Evolutionary conservation across 352 stramenopile genomes (phyloP), one percentile per base, ranked within the genome.

Genomic region (Thalassiosira oceanica): DNA sequence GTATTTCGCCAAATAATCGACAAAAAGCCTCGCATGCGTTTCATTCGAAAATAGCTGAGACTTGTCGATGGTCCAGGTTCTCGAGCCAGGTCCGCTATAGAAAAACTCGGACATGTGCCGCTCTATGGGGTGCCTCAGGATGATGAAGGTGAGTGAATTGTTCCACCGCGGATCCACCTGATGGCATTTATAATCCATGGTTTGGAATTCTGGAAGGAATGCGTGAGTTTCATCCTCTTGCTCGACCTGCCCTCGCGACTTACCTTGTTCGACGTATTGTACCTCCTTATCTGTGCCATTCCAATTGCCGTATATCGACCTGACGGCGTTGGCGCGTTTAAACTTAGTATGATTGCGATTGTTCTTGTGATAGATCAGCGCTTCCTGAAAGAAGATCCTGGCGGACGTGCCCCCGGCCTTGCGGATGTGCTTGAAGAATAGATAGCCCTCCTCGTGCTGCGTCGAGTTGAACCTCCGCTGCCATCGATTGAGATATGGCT

Each of bases 91-190:
- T 8, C 57, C 49, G 28, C 13, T 43, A 15, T 53, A 76, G 51
- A 76, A 76, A 45, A 65, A 76, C 45, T 76, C 56, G n/a, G 56
- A 66, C 43, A 66, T 10, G n/a, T 33, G n/a, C 31, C 56, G 23
- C 21, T 66, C 56, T 8, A 66, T 54, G 21, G 56, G 56, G 20
- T 66, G 56, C 44, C 56, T 46, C 56, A 66, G 26, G 23, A 43
- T 26, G 29, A 50, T 57, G 13, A 66, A 24, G 13, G 35, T 35
- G 16, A 66, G 27, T 26, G 56, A 66, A 26, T 49, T 45, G 11
- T 57, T 41, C 56, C 56, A 66, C 5, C 56, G n/a, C n/a, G n/a
- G n/a, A n/a, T n/a, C n/a, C n/a, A n/a, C n/a, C n/a, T n/a, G n/a
- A n/a, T n/a, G n/a, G n/a, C n/a, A n/a, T n/a, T n/a, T n/a, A n/a